These are phyloP conservation scores for Rhodofomes roseus DNA, from an alignment of 1,284 basidiomycete species.

Conservation along the genomic window DNA sequence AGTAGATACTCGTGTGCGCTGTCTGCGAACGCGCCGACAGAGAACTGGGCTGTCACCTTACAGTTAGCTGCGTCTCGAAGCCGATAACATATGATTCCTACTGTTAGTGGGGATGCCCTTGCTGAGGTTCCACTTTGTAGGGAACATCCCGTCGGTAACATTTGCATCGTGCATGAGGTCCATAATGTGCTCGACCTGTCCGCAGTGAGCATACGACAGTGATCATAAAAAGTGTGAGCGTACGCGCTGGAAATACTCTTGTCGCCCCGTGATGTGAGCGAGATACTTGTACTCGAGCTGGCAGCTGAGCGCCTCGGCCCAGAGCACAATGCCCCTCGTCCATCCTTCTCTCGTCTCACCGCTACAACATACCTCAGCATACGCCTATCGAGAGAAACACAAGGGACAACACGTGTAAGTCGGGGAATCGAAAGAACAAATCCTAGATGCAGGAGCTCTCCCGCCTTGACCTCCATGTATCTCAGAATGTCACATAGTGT, in stretches of 20 bases:
- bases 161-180: conserved; percentile 42
- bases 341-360: conserved; percentile 20
- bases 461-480: too few species aligned
- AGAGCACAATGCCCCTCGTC: conserved; percentile 17
- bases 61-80: background rate
- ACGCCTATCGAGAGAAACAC: background rate
- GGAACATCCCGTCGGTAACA: conserved; percentile 52
- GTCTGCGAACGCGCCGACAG: conserved; percentile 62
- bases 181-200: conserved; percentile 50
- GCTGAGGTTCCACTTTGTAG: conserved; percentile 45
- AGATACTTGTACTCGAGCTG: conserved; percentile 66
- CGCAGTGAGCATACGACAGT: background rate
- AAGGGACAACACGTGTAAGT: too few species aligned
- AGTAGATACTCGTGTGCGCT: conserved; percentile 77
- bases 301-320: conserved; percentile 49
- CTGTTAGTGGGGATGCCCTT: conserved; percentile 38
- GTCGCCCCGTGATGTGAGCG: conserved; percentile 54
- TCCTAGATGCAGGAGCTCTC: too few species aligned
- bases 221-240: background rate
- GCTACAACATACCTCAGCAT: background rate
- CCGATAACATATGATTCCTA: conserved; percentile 20
- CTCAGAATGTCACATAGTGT: too few species aligned
- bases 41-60: conserved; percentile 29
- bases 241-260: conserved; percentile 47
- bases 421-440: too few species aligned